Percentiles rank a stretch among this genome's conserved stretches.
Conservation (phyloP, 1,284 basidiomycete genomes). For the Kalmanozyma brasiliensis region DNA sequence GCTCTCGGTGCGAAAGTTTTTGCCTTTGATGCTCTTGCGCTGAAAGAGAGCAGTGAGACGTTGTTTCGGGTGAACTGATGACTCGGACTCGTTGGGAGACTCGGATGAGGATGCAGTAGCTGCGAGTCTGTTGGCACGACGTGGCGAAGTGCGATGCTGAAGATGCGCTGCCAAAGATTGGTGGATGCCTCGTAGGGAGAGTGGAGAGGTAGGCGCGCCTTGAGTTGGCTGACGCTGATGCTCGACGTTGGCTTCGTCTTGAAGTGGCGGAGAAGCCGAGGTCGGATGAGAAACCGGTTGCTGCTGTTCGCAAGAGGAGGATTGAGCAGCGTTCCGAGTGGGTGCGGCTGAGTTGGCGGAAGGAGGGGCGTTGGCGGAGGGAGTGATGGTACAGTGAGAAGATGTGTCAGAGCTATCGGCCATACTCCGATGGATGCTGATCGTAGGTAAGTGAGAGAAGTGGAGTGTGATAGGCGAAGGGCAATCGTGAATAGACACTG, state of each 20-base stretch:
- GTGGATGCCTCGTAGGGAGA: slow-evolving; percentile 18
- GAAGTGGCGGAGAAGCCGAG: slow-evolving; percentile 3
- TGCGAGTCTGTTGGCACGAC: neutral
- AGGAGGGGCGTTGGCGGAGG: neutral
- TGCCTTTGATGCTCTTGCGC: slow-evolving; percentile 8
- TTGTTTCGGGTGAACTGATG: slow-evolving; percentile 8
- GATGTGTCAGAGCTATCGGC: slow-evolving; percentile 12
- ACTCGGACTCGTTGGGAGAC: neutral
- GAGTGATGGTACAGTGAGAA: slow-evolving; percentile 3
- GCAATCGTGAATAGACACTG: no score
- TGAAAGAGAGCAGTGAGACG: slow-evolving; percentile 24
- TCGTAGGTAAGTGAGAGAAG: no score
- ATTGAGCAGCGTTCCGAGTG: neutral
- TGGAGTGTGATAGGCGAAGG: no score
- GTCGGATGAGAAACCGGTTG: neutral
- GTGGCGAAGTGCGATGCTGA: slow-evolving; percentile 15
- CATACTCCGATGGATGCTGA: slow-evolving; percentile 21
- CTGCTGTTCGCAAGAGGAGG: neutral
- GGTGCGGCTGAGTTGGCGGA: neutral
- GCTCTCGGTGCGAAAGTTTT: neutral
- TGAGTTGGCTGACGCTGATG: neutral
- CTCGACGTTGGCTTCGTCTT: slow-evolving; percentile 2
- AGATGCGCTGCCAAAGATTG: slow-evolving; percentile 29
- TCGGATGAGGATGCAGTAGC: neutral
- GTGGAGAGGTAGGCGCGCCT: slow-evolving; percentile 5